Evolutionary conservation across 768 basidiomycete species (phyloP), one percentile per base, ranked within the genome.

Genomic region (Leucocoprinus leucothites): DNA sequence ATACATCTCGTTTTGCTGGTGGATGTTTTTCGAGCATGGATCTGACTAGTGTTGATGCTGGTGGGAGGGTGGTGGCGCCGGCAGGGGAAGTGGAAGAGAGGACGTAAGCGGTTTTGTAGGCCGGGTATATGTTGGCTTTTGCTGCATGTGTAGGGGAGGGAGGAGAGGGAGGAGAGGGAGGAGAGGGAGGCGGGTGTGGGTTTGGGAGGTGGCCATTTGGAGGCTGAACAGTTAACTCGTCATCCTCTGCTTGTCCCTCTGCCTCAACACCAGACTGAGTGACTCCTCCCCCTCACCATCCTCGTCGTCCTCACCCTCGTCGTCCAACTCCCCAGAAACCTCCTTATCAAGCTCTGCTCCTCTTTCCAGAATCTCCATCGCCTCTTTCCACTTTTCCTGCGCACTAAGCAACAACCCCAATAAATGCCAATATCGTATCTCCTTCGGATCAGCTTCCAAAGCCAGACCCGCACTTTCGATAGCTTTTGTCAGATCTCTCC

Each of bases 391-490:
- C 60, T 93, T 85, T 58, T 88, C 91, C 25, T 77, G 73, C 8
- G 89, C 86, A 0, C 85, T 84, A n/a, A 95, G 75, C 9, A 96
- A 68, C 3, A 98, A 72, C 0, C 89, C 93, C 0, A 98, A 77
- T 14, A 98, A 80, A 69, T 98, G 96, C 95, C 94, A 98, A 51
- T 89, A 87, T 40, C 91, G 80, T 22, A 90, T 71, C 53, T 81
- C 79, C 38, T 63, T 66, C 0, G 86, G 74, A 26, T 87, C 82
- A 5, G 77, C 75, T 65, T 94, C 89, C 2, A 96, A 83, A 1
- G 94, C 89, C 3, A 74, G 63, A 5, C 86, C 84, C 0, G 91
- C 89, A 48, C 83, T 74, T 13, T 77, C 69, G 6, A 89, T 79
- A 0, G 94, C 91, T 25, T 76, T 71, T n/a, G 82, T 75, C 31